phyloP scores from a whole-genome alignment of 495 filamentous ascomycete species.

The Aspergillus baeticus region DNA sequence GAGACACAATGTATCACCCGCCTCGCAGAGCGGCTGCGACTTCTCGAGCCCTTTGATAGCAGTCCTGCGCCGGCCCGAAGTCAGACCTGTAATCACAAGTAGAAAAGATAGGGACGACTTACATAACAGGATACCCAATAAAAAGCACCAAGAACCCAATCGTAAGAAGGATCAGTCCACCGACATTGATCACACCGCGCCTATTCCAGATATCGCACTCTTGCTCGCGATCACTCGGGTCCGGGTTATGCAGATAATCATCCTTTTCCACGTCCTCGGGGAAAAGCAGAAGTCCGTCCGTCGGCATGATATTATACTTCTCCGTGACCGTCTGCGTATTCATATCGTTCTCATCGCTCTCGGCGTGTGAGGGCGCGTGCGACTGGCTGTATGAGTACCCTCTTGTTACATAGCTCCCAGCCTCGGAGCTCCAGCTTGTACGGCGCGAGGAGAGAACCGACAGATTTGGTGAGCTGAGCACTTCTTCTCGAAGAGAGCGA shows the following conservation, averaged over 20 bases:
- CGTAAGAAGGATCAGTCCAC: conserved; percentile 60
- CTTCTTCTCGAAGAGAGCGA: conserved; percentile 43
- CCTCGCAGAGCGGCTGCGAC: conserved; percentile 32
- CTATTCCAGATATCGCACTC: conserved; percentile 69
- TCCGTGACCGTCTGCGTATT: conserved; percentile 78
- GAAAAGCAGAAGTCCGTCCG: conserved; percentile 66
- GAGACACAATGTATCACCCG: conserved; percentile 54
- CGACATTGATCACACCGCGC: conserved; percentile 66
- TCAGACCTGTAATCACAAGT: background rate
- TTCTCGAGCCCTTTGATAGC: conserved; percentile 47
- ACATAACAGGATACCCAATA: conserved; percentile 74
- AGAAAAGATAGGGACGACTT: conserved; percentile 26
- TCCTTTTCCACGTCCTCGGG: conserved; percentile 79
- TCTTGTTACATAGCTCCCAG: conserved; percentile 52
- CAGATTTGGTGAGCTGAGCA: conserved; percentile 42
- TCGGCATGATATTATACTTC: conserved; percentile 76
- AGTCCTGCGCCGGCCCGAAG: conserved; percentile 39
- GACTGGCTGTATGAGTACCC: conserved; percentile 42
- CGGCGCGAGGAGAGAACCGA: conserved; percentile 49
- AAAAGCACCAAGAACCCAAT: conserved; percentile 66
- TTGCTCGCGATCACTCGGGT: conserved; percentile 61
- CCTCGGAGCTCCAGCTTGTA: conserved; percentile 63
- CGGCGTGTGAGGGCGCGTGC: conserved; percentile 57
- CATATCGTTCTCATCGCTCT: conserved; percentile 63
- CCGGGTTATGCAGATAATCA: conserved; percentile 73